Conservation (phyloP, 768 basidiomycete genomes). For the Rhodosporidiobolus odoratus region DNA sequence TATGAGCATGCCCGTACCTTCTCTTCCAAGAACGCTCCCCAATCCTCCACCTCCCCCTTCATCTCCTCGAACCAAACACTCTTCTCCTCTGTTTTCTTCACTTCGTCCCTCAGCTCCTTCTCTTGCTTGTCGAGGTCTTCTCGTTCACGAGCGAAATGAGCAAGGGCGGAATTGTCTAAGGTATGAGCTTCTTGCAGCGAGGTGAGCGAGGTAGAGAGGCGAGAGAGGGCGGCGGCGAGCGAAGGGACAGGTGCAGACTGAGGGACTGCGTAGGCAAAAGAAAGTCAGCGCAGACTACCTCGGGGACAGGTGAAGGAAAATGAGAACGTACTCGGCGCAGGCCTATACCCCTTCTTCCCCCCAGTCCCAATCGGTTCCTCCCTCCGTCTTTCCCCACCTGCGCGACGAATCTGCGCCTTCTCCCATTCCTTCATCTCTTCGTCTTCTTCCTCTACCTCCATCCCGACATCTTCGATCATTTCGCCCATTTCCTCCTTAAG, state of each 20-base stretch:
- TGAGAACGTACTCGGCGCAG: slow-evolving; percentile 46
- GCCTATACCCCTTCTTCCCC: slow-evolving; percentile 43
- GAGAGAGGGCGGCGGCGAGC: slow-evolving; percentile 44
- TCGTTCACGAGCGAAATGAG: slow-evolving; percentile 44
- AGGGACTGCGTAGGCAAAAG: slow-evolving; percentile 45
- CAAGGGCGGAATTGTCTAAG: slow-evolving; percentile 43
- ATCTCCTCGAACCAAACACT: slow-evolving; percentile 50
- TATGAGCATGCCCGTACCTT: slow-evolving; percentile 43
- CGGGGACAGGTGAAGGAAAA: background rate
- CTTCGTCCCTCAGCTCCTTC: slow-evolving; percentile 47
- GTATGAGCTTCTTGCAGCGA: slow-evolving; percentile 42
- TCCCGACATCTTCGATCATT: slow-evolving; percentile 49
- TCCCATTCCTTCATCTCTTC: slow-evolving; percentile 44
- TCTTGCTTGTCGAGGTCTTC: slow-evolving; percentile 47
- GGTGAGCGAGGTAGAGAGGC: slow-evolving; percentile 46
- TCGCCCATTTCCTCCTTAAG: slow-evolving; percentile 47
- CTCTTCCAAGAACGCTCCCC: slow-evolving; percentile 50
- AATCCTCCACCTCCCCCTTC: slow-evolving; percentile 48
- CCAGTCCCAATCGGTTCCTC: slow-evolving; percentile 12
- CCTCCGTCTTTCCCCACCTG: slow-evolving; percentile 37
- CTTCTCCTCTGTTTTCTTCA: slow-evolving; percentile 48
- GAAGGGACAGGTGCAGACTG: slow-evolving; percentile 46
- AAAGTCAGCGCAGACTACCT: background rate
- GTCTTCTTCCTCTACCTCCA: slow-evolving; percentile 47
- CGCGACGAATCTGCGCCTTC: slow-evolving; percentile 47